Percentiles rank a stretch among this genome's conserved stretches.
These are phyloP conservation scores for Ceratobasidium sp. DNA, from an alignment of 1,284 basidiomycete species.

Conservation along the genomic window DNA sequence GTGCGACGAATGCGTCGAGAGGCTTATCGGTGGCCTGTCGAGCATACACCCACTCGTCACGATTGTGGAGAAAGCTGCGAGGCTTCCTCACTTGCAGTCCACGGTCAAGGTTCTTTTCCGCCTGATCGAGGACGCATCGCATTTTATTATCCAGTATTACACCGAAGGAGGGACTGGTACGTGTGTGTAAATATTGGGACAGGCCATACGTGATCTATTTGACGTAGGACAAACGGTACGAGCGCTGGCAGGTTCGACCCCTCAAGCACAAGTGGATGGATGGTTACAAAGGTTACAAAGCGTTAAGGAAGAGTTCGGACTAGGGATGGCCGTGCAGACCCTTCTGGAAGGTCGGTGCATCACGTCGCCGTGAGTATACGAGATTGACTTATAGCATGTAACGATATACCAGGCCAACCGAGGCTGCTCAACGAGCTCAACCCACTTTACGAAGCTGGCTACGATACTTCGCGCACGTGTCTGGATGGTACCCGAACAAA, in stretches of 20 bases:
- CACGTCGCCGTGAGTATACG: background rate
- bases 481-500: background rate
- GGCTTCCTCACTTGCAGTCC: background rate
- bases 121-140: constrained; percentile 8
- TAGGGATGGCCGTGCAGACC: background rate
- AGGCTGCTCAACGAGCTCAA: background rate
- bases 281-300: background rate
- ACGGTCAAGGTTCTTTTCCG: background rate
- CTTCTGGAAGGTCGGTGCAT: background rate
- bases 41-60: background rate
- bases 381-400: background rate
- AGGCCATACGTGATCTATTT: too few relatives aligned
- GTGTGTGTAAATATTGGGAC: background rate
- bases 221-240: background rate
- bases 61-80: background rate
- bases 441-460: background rate
- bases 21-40: background rate
- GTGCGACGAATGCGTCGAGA: background rate
- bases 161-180: background rate
- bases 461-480: background rate
- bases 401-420: background rate
- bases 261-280: background rate
- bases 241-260: background rate
- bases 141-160: background rate
- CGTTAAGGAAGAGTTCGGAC: background rate